Percentiles rank a stretch among this genome's conserved stretches.
These are phyloP conservation scores for Lolium multiflorum DNA, from an alignment of 176 grass and related monocot species.

Conservation along the genomic window DNA sequence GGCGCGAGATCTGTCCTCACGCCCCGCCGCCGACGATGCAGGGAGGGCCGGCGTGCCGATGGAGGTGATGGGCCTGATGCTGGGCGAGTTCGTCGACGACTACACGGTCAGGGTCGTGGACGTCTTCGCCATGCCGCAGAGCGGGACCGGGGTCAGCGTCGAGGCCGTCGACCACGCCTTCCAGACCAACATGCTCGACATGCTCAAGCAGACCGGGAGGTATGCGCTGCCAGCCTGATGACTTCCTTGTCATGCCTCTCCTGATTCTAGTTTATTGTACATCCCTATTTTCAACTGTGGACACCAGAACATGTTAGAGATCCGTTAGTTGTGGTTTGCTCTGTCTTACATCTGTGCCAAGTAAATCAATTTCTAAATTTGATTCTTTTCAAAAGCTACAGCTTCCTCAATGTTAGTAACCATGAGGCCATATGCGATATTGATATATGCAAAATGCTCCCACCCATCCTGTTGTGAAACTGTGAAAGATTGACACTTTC, in stretches of 20 bases:
- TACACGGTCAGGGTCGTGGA: slow-evolving; percentile 98
- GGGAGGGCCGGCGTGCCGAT: slow-evolving; percentile 92
- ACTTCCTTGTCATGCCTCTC: too few species aligned
- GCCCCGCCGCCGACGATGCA: slow-evolving; percentile 15
- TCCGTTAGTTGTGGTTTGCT: background rate
- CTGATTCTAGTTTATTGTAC: background rate
- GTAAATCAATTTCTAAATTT: background rate
- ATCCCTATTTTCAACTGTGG: background rate
- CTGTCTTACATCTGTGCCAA: background rate
- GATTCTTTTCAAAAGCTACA: background rate
- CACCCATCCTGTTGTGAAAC: background rate
- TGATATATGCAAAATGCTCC: background rate
- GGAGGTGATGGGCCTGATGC: slow-evolving; percentile 99
- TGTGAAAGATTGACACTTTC: background rate
- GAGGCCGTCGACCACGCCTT: slow-evolving; percentile 98
- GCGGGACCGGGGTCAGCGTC: slow-evolving; percentile 89
- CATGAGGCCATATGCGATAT: background rate
- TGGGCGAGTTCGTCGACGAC: slow-evolving; percentile 95
- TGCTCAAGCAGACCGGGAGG: slow-evolving; percentile 99
- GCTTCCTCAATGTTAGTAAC: background rate
- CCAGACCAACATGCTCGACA: slow-evolving; percentile 99
- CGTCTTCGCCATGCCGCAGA: slow-evolving; percentile 98
- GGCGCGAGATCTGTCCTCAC: background rate
- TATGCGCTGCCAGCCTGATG: too few species aligned
- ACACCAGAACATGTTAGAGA: background rate